A percentile compares a stretch with the other conserved stretches of the same genome.
phyloP scores from a whole-genome alignment of 1,284 basidiomycete species.

The Amylostereum areolatum region DNA sequence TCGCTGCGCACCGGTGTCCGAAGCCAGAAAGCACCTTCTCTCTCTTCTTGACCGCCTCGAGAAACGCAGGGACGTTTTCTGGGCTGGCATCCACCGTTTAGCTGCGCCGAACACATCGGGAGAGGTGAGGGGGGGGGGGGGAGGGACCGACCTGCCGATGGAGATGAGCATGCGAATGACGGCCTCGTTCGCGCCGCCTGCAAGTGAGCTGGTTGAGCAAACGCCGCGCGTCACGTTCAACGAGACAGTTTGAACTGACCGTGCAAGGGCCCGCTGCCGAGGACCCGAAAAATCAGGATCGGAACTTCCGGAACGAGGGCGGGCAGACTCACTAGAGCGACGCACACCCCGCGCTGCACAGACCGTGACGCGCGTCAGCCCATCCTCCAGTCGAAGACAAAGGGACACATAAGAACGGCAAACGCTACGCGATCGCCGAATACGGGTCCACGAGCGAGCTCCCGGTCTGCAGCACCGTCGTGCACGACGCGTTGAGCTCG shows the following conservation, averaged over 20 bases:
- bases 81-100: constrained; percentile 38
- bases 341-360: constrained; percentile 72
- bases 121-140: neutral
- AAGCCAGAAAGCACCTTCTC: constrained; percentile 85
- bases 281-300: constrained; percentile 1
- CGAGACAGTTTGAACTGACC: constrained; percentile 28
- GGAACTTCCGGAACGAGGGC: neutral
- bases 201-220: constrained; percentile 1
- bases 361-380: neutral
- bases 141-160: constrained; percentile 61
- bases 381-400: neutral
- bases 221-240: neutral
- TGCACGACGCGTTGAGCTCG: constrained; percentile 80
- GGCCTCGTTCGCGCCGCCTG: constrained; percentile 81
- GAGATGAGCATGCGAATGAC: constrained; percentile 87
- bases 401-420: constrained; percentile 4
- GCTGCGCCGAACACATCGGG: neutral
- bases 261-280: constrained; percentile 69
- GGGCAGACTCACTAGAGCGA: constrained; percentile 63
- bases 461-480: constrained; percentile 81
- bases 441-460: constrained; percentile 86
- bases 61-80: constrained; percentile 77
- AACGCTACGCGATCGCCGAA: constrained; percentile 70
- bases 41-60: constrained; percentile 79
- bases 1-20: constrained; percentile 60